Percentiles rank a stretch among this genome's conserved stretches.
These are phyloP conservation scores for Solanum lycopersicoides DNA, from an alignment of 257 asterid genomes.

Conservation along the genomic window DNA sequence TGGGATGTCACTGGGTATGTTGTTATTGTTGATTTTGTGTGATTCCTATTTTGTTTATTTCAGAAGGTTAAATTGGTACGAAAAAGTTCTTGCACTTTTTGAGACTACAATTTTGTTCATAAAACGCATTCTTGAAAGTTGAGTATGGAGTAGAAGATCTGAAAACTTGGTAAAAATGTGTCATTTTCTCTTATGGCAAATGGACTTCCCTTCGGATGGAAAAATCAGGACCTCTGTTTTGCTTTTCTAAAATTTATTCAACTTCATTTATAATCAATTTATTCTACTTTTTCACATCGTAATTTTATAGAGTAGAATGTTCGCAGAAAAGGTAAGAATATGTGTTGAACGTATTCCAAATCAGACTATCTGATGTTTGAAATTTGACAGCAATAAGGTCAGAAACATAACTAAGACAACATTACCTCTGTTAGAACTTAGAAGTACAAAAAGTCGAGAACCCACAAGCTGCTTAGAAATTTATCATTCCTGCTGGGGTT, in stretches of 20 bases:
- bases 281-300: background rate
- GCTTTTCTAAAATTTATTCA: background rate
- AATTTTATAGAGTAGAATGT: background rate
- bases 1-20: background rate
- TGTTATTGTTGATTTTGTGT: background rate
- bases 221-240: background rate
- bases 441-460: background rate
- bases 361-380: background rate
- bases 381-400: background rate
- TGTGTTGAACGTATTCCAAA: background rate
- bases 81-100: background rate
- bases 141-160: background rate
- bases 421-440: background rate
- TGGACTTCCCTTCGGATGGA: background rate
- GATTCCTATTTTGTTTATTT: background rate
- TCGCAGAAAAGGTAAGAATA: background rate
- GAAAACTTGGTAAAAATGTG: background rate
- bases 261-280: background rate
- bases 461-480: background rate
- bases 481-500: background rate
- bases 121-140: background rate
- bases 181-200: background rate
- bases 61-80: background rate
- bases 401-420: background rate
- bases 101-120: background rate